Evolutionary conservation across 164 flowering plant species (phyloP).

Genomic region (Macadamia tetraphylla): DNA sequence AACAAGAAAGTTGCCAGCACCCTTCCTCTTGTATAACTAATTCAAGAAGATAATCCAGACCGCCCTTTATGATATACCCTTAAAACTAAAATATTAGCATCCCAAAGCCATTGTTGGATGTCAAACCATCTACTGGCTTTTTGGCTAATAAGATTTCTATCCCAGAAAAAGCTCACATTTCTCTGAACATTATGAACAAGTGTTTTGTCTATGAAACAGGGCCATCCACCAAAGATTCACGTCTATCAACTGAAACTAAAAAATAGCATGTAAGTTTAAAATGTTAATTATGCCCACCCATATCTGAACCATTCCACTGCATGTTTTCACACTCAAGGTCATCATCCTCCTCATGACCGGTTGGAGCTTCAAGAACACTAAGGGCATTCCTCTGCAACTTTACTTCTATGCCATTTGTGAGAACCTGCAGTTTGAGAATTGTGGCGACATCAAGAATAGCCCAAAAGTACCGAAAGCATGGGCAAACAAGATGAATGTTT

Average conservation of each 20-base stretch:
- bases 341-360: slow-evolving; percentile 85
- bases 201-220: no score
- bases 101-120: background rate
- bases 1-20: no score
- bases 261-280: background rate
- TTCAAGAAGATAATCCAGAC: background rate
- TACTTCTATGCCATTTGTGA: slow-evolving; percentile 94
- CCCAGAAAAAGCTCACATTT: no score
- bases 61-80: no score
- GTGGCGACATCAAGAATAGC: background rate
- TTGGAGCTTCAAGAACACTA: slow-evolving; percentile 88
- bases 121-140: no score
- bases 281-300: slow-evolving; percentile 38
- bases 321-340: slow-evolving; percentile 69
- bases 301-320: slow-evolving; percentile 72
- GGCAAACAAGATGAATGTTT: background rate
- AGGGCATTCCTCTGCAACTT: slow-evolving; percentile 97
- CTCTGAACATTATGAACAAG: no score
- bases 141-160: no score
- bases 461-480: background rate
- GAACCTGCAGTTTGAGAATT: slow-evolving; percentile 49
- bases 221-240: background rate
- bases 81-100: background rate
- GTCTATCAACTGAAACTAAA: background rate
- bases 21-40: no score